These are phyloP conservation scores for Agrocybe praecox DNA, from an alignment of 768 basidiomycete species.

Conservation along the genomic window DNA sequence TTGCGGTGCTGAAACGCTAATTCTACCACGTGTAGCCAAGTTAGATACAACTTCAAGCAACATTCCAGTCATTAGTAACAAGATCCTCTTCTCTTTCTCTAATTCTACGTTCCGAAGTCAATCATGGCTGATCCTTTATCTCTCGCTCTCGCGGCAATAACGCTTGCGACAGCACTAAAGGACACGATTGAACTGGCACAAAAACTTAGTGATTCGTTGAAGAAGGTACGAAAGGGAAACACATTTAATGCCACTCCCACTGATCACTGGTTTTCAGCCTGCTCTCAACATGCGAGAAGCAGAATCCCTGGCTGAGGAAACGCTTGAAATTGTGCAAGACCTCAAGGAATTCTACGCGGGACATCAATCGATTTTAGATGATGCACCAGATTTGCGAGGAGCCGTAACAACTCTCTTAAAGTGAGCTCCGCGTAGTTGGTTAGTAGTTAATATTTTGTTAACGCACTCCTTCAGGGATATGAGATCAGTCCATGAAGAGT, in stretches of 20 bases:
- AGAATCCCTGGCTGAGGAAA: neutral
- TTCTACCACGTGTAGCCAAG: no score
- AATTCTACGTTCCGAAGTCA: no score
- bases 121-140: neutral
- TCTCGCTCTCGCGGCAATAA: neutral
- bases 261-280: neutral
- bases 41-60: no score
- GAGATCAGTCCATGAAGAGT: neutral
- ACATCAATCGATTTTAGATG: neutral
- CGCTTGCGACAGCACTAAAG: neutral
- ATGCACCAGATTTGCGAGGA: neutral
- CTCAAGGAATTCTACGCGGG: neutral
- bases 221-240: neutral
- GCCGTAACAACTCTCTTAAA: neutral
- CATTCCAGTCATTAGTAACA: no score
- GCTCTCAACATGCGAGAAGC: neutral
- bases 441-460: neutral
- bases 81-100: no score
- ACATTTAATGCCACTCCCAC: neutral
- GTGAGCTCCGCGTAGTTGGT: neutral
- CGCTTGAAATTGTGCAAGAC: neutral
- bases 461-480: neutral
- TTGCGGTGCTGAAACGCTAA: no score
- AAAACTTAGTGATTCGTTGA: neutral
- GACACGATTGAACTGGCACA: neutral